Conservation (phyloP, 202 grass and related monocot genomes). For the Dendrocalamus latiflorus region DNA sequence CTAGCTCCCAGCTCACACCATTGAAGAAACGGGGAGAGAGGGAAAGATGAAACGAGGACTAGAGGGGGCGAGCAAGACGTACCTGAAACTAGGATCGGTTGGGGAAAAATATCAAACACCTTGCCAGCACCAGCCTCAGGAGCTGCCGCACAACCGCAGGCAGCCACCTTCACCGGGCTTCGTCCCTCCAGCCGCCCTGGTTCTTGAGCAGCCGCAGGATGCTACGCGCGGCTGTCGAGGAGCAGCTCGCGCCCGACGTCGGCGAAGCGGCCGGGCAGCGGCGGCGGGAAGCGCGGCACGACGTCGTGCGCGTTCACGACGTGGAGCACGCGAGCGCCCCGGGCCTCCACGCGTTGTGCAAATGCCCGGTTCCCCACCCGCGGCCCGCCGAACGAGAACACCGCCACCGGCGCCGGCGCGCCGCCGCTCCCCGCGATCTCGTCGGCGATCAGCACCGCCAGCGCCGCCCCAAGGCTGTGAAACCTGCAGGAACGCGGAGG, state of each 20-base stretch:
- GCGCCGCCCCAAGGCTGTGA: conserved; percentile 81
- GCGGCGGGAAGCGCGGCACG: conserved; percentile 62
- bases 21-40: no score
- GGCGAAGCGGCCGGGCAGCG: conserved; percentile 36
- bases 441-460: conserved; percentile 69
- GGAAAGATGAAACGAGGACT: no score
- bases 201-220: no score
- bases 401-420: conserved; percentile 37
- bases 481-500: no score
- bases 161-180: no score
- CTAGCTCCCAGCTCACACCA: no score
- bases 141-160: no score
- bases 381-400: conserved; percentile 80
- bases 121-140: no score
- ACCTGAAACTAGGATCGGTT: no score
- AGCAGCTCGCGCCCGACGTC: conserved; percentile 72
- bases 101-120: no score
- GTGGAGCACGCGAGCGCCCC: conserved; percentile 60
- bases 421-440: conserved; percentile 29
- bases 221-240: conserved; percentile 70
- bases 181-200: no score
- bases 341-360: conserved; percentile 49
- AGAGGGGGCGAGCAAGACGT: no score
- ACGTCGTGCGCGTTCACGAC: conserved; percentile 85
- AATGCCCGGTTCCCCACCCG: conserved; percentile 57